phyloP scores from a whole-genome alignment of 352 stramenopile genomes.

The Phytophthora idaei region DNA sequence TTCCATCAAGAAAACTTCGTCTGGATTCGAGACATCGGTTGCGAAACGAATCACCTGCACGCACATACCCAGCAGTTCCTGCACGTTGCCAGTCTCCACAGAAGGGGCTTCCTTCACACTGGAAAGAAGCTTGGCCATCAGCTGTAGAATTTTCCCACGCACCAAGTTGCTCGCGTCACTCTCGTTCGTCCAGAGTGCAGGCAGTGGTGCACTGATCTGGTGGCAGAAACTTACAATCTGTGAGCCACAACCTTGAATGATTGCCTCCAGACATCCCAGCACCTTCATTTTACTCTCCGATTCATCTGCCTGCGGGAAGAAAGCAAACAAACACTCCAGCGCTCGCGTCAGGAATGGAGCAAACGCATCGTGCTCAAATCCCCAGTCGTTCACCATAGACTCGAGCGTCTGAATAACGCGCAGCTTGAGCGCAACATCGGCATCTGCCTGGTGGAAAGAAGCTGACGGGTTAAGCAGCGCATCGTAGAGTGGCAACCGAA shows the following conservation, averaged over 20 bases:
- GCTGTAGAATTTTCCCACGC: slow-evolving; percentile 80
- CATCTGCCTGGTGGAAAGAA: slow-evolving; percentile 38
- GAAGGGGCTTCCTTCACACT: slow-evolving; percentile 56
- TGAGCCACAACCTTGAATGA: slow-evolving; percentile 66
- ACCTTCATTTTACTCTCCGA: slow-evolving; percentile 86
- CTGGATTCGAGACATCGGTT: slow-evolving; percentile 79
- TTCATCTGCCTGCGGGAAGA: slow-evolving; percentile 68
- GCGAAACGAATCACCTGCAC: slow-evolving; percentile 72
- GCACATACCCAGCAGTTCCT: slow-evolving; percentile 69
- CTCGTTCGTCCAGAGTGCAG: slow-evolving; percentile 73
- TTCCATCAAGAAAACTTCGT: slow-evolving; percentile 89
- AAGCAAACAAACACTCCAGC: slow-evolving; percentile 66
- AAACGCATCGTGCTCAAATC: slow-evolving; percentile 78
- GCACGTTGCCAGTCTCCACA: slow-evolving; percentile 29
- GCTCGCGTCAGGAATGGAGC: slow-evolving; percentile 64
- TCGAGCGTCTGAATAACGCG: slow-evolving; percentile 81
- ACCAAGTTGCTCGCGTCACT: slow-evolving; percentile 82
- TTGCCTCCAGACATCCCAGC: slow-evolving; percentile 69
- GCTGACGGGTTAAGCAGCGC: slow-evolving; percentile 55
- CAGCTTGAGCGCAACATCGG: slow-evolving; percentile 71
- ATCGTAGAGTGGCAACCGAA: slow-evolving; percentile 83
- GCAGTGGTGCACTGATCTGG: slow-evolving; percentile 71
- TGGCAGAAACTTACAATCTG: slow-evolving; percentile 56
- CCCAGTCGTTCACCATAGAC: slow-evolving; percentile 83
- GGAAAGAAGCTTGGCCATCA: slow-evolving; percentile 67